Percentiles rank a stretch among this genome's conserved stretches.
Evolutionary conservation across 75 land plant genomes (phyloP).

Genomic region (Picea sitchensis): DNA sequence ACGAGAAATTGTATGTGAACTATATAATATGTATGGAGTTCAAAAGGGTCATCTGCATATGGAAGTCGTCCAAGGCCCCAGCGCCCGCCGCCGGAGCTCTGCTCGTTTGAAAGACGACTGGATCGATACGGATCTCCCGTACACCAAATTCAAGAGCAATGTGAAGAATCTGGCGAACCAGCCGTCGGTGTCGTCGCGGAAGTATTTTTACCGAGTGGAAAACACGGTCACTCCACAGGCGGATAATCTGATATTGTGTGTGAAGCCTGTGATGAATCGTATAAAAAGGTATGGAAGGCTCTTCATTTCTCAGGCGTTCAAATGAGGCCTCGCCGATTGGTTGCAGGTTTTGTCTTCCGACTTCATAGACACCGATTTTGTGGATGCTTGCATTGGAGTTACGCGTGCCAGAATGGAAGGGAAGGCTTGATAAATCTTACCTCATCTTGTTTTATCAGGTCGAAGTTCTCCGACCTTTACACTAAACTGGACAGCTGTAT

Average conservation of each 20-base stretch:
- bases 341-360: constrained; percentile 87
- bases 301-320: constrained; percentile 64
- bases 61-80: constrained; percentile 67
- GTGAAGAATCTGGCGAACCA: constrained; percentile 57
- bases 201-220: constrained; percentile 83
- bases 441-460: too few species aligned
- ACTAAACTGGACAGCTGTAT: too few species aligned
- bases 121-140: constrained; percentile 84
- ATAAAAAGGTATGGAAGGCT: constrained; percentile 64
- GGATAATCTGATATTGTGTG: constrained; percentile 61
- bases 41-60: constrained; percentile 57
- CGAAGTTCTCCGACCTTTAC: too few species aligned
- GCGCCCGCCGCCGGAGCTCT: constrained; percentile 61
- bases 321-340: constrained; percentile 45
- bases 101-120: constrained; percentile 67
- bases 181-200: constrained; percentile 41
- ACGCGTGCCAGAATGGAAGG: too few species aligned
- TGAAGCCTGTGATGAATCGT: constrained; percentile 62
- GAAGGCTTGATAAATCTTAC: too few species aligned
- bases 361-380: constrained; percentile 70
- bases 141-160: constrained; percentile 75
- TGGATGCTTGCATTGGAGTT: too few species aligned
- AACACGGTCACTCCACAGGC: constrained; percentile 83
- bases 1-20: too few species aligned
- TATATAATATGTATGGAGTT: too few species aligned